Conservation (phyloP, 1,284 basidiomycete species). For the Trichosporon sp. region DNA sequence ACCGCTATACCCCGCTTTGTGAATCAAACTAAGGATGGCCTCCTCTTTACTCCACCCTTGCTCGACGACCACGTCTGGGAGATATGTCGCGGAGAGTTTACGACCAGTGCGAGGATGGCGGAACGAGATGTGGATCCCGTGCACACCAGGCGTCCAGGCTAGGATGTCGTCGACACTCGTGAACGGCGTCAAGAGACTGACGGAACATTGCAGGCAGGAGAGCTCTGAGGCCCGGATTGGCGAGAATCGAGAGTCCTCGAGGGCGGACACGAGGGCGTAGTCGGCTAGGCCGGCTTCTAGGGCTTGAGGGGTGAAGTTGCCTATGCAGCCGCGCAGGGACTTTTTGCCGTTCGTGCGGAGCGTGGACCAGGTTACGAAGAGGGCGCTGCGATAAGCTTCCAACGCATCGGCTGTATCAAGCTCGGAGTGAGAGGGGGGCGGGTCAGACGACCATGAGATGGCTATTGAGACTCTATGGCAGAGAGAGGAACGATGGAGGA, state of each 20-base stretch:
- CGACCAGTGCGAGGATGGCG: constrained; percentile 60
- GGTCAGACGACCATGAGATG: not conserved
- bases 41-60: constrained; percentile 91
- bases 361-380: constrained; percentile 96
- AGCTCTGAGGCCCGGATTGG: constrained; percentile 72
- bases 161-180: constrained; percentile 78
- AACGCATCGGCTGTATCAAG: not conserved
- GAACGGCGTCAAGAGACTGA: constrained; percentile 89
- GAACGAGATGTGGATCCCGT: constrained; percentile 88
- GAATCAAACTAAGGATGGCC: constrained; percentile 82
- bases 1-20: constrained; percentile 85
- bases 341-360: constrained; percentile 36
- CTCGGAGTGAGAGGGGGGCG: not conserved
- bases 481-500: too few relatives aligned
- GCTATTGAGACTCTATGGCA: too few relatives aligned
- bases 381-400: constrained; percentile 56
- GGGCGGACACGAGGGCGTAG: constrained; percentile 69
- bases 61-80: constrained; percentile 87
- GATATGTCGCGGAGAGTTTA: constrained; percentile 78
- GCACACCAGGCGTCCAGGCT: constrained; percentile 85
- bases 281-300: constrained; percentile 73
- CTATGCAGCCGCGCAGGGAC: constrained; percentile 86
- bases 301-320: constrained; percentile 76
- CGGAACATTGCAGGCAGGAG: constrained; percentile 64
- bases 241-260: constrained; percentile 53